These are phyloP conservation scores for Helminthosporium solani DNA, from an alignment of 2,329 filamentous ascomycete genomes.

Conservation along the genomic window DNA sequence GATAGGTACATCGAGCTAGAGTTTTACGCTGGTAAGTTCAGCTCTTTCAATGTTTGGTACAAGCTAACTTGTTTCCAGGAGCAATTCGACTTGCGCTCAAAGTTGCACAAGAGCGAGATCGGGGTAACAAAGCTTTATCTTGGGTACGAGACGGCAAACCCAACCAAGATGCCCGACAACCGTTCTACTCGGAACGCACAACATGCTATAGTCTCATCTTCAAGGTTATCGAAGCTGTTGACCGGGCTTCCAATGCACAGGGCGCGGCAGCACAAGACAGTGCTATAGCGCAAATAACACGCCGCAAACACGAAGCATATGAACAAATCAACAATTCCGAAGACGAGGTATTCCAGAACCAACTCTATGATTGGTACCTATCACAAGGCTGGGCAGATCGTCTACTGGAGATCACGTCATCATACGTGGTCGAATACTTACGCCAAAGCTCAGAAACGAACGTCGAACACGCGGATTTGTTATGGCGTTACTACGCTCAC, in stretches of 20 bases:
- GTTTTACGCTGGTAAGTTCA: constrained; percentile 72
- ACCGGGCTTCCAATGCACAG: constrained; percentile 66
- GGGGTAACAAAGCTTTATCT: constrained; percentile 77
- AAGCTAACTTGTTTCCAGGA: constrained; percentile 40
- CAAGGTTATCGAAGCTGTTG: constrained; percentile 74
- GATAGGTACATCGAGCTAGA: constrained; percentile 76
- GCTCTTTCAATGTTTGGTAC: constrained; percentile 1
- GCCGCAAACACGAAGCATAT: constrained; percentile 84
- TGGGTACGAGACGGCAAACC: constrained; percentile 87
- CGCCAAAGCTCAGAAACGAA: constrained; percentile 71
- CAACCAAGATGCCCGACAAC: constrained; percentile 64
- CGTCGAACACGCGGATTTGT: constrained; percentile 78
- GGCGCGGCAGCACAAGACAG: constrained; percentile 73
- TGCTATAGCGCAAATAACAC: constrained; percentile 70
- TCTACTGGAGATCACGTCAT: constrained; percentile 79
- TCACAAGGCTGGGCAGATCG: constrained; percentile 80
- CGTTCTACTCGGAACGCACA: constrained; percentile 69
- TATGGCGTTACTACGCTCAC: constrained; percentile 91
- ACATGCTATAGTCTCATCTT: constrained; percentile 87
- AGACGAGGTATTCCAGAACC: constrained; percentile 93
- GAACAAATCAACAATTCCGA: constrained; percentile 82
- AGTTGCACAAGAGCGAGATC: constrained; percentile 81
- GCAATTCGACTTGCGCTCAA: constrained; percentile 84
- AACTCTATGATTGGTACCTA: constrained; percentile 98
- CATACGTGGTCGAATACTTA: constrained; percentile 84